phyloP scores from a whole-genome alignment of 2,329 filamentous ascomycete species.

The Venturiaceae sp. region DNA sequence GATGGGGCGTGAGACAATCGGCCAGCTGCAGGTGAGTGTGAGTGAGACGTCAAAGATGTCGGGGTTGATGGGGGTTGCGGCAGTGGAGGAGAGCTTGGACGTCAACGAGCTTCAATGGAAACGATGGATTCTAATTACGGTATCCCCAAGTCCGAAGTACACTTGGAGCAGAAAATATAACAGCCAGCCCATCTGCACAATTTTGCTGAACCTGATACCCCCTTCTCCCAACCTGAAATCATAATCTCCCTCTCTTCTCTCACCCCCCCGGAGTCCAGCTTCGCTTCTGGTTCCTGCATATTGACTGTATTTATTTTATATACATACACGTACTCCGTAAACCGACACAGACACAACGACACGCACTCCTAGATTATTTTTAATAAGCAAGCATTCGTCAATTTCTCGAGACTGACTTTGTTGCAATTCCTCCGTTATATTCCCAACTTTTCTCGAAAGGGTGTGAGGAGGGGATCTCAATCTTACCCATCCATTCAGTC shows the following conservation, averaged over 20 bases:
- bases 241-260: background rate
- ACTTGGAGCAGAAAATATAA: background rate
- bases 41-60: background rate
- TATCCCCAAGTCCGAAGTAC: background rate
- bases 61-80: background rate
- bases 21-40: background rate
- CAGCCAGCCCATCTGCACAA: background rate
- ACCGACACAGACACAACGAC: background rate
- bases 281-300: background rate
- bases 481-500: background rate
- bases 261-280: background rate
- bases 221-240: background rate
- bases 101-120: no score
- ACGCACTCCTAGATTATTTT: background rate
- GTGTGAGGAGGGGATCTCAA: background rate
- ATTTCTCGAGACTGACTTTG: background rate
- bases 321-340: background rate
- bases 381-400: background rate
- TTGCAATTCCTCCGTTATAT: background rate
- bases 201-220: background rate
- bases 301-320: no score
- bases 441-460: background rate
- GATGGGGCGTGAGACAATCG: background rate
- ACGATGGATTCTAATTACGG: background rate
- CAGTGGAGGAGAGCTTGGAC: background rate